A percentile compares a stretch with the other conserved stretches of the same genome.
Evolutionary conservation across 2,329 filamentous ascomycete species (phyloP).

Genomic region (Calonectria hawksworthii): DNA sequence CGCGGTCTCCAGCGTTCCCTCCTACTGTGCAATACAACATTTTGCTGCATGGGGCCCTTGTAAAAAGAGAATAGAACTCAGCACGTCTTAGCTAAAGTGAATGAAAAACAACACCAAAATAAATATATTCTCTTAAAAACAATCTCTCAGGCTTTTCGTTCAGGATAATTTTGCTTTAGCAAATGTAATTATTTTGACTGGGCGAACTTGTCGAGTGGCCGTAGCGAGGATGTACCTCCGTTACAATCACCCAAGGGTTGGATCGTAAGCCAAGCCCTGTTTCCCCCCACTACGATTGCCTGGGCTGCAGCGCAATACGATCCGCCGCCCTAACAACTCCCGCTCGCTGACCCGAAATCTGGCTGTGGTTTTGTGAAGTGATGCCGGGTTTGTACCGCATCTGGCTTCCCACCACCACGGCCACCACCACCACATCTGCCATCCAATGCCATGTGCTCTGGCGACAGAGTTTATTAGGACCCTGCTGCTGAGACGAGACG

Average conservation of each 20-base stretch:
- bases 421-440: not conserved
- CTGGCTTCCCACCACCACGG: not conserved
- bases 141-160: too few relatives aligned
- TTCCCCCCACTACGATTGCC: not conserved
- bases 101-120: too few relatives aligned
- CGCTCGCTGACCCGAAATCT: not conserved
- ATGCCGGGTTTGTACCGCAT: constrained; percentile 1
- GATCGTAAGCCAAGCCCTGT: not conserved
- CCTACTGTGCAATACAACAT: too few relatives aligned
- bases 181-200: too few relatives aligned
- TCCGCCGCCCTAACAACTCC: not conserved
- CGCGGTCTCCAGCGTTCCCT: constrained; percentile 9
- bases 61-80: too few relatives aligned
- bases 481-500: constrained; percentile 6
- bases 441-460: constrained; percentile 1
- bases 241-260: too few relatives aligned
- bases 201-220: too few relatives aligned
- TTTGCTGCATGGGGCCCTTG: too few relatives aligned
- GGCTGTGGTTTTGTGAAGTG: not conserved
- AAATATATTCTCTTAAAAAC: too few relatives aligned
- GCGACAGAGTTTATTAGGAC: not conserved
- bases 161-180: too few relatives aligned
- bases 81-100: too few relatives aligned
- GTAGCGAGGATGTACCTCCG: too few relatives aligned
- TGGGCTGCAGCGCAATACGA: not conserved